Evolutionary conservation across 2,329 filamentous ascomycete species (phyloP).

Genomic region (Cytospora leucostoma): DNA sequence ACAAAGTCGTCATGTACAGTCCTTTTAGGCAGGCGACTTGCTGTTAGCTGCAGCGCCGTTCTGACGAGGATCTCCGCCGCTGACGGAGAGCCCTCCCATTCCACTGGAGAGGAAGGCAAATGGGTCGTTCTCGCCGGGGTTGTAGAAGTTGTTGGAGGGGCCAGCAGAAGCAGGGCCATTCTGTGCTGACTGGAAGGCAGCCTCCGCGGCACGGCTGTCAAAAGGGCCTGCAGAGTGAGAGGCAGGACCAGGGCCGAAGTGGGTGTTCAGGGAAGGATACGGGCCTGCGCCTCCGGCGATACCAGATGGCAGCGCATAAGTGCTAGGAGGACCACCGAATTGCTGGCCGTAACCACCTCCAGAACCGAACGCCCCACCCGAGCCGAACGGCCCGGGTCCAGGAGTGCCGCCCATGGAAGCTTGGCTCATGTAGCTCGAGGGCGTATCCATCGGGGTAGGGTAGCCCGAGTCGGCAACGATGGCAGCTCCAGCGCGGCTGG

Average conservation of each 20-base stretch:
- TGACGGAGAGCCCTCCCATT: conserved; percentile 72
- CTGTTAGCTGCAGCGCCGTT: conserved; percentile 60
- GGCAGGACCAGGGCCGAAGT: conserved; percentile 74
- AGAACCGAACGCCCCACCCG: conserved; percentile 67
- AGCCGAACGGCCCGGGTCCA: conserved; percentile 74
- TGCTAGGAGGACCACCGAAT: conserved; percentile 84
- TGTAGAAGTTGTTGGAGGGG: conserved; percentile 72
- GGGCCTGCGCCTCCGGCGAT: conserved; percentile 76
- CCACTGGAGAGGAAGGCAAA: conserved; percentile 78
- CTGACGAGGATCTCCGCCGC: conserved; percentile 63
- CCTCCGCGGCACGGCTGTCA: conserved; percentile 90
- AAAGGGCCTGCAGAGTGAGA: conserved; percentile 86
- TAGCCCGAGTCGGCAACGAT: conserved; percentile 94
- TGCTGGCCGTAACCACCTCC: conserved; percentile 71
- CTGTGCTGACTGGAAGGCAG: conserved; percentile 86
- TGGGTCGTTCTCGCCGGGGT: conserved; percentile 68
- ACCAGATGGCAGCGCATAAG: conserved; percentile 85
- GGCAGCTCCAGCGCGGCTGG: conserved; percentile 88
- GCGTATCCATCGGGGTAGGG: conserved; percentile 84
- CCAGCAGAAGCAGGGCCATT: conserved; percentile 79
- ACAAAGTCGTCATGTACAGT: conserved; percentile 20
- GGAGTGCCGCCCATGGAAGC: conserved; percentile 84
- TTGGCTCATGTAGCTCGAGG: conserved; percentile 82
- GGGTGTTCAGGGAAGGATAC: conserved; percentile 81
- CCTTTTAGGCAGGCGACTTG: conserved; percentile 63